phyloP scores from a whole-genome alignment of 2,329 filamentous ascomycete genomes.

The Fusarium sp. region DNA sequence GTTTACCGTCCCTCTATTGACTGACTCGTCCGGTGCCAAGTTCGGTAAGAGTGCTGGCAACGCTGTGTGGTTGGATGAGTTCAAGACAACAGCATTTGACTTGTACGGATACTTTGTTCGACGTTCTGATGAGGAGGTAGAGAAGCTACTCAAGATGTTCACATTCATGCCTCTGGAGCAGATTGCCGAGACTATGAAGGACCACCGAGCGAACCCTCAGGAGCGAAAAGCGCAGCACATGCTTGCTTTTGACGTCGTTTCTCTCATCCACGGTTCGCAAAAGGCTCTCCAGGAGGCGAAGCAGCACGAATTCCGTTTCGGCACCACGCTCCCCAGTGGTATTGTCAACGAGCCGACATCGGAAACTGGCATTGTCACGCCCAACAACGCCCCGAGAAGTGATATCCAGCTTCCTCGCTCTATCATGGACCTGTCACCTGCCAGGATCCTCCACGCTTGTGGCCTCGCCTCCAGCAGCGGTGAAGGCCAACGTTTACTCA shows the following conservation, averaged over 20 bases:
- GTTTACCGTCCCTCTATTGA: constrained; percentile 91
- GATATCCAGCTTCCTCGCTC: constrained; percentile 71
- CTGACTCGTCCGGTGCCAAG: constrained; percentile 86
- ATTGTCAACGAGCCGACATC: constrained; percentile 49
- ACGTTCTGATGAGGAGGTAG: constrained; percentile 83
- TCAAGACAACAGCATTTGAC: constrained; percentile 85
- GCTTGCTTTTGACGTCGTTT: constrained; percentile 84
- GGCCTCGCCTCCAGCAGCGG: constrained; percentile 68
- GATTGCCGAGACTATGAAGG: constrained; percentile 76
- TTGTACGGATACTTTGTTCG: constrained; percentile 92
- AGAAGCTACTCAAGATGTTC: constrained; percentile 86
- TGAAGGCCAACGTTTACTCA: constrained; percentile 71
- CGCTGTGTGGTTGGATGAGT: constrained; percentile 89
- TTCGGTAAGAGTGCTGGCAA: constrained; percentile 97
- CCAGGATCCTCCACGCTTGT: constrained; percentile 69
- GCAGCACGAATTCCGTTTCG: constrained; percentile 65
- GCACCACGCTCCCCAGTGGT: constrained; percentile 49
- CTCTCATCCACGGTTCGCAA: constrained; percentile 78
- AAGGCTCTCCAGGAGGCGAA: constrained; percentile 73
- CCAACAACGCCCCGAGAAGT: constrained; percentile 63
- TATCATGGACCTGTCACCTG: constrained; percentile 68
- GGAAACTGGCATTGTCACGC: constrained; percentile 52
- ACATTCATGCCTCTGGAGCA: constrained; percentile 82
- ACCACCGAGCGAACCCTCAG: constrained; percentile 76
- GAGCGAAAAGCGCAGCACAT: constrained; percentile 84